Evolutionary conservation across 2,329 filamentous ascomycete genomes (phyloP), one percentile per base, ranked within the genome.

Genomic region (Biscogniauxia sp.): DNA sequence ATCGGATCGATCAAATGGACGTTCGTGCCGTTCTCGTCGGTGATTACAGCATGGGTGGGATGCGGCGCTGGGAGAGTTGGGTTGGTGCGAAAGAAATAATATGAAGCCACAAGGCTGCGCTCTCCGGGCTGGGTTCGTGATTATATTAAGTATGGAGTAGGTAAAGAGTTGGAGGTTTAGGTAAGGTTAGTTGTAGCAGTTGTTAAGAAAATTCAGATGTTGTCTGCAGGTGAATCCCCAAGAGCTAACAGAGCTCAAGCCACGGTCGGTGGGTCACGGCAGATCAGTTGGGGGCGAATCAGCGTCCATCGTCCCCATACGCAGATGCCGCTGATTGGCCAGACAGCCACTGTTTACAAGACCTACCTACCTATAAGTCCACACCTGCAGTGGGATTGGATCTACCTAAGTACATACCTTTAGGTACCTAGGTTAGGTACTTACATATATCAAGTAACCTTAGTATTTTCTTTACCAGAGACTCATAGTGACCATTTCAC

Each of bases 1-100:
- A 64, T 64, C 54, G 20, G 59, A 53, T 65, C 62, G 58, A 63
- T 71, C 65, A 68, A 66, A 69, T 70, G 67, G 70, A 71, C 70
- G 64, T 66, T 64, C 60, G 64, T 64, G 69, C 68, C 65, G 63
- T 58, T 32, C 25, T 62, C 64, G 61, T 65, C 57, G 58, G 51
- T 56, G 62, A 54, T 56, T 54, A 56, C 64, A 66, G 61, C 70
- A 73, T 49, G 32, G 8, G 50, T 51, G 53, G 50, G 15, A 23
- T 51, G 37, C 20, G 53, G 37, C 56, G n/a, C 28, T 51, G 19
- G 37, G 56, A 64, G 59, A 63, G 60, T 63, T 59, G 59, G 13
- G 45, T 50, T 19, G 45, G 11, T 32, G 17, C 13, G 5, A 45
- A 15, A n/a, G 17, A 45, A 45, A 45, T 17, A 17, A 45, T 17